Percentiles rank a stretch among this genome's conserved stretches.
Evolutionary conservation across 73 alveolate genomes (phyloP).

Genomic region (Paramecium bursaria): DNA sequence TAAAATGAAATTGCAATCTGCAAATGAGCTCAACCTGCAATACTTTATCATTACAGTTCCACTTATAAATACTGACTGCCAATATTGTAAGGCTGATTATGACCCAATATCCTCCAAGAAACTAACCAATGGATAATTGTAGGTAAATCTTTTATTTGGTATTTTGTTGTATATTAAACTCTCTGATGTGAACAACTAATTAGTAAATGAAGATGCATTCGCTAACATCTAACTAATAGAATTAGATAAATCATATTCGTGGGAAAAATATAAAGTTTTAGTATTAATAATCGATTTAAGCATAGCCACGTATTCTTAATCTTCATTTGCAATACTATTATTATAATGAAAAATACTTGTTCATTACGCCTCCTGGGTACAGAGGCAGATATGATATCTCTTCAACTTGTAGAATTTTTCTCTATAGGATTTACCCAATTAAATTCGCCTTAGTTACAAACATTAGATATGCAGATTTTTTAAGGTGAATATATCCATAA

Average conservation of each 20-base stretch:
- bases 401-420: slow-evolving; percentile 52
- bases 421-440: slow-evolving; percentile 51
- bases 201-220: slow-evolving; percentile 8
- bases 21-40: background rate
- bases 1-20: slow-evolving; percentile 69
- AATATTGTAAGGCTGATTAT: slow-evolving; percentile 4
- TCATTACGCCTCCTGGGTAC: background rate
- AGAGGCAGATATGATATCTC: slow-evolving; percentile 46
- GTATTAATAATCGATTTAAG: slow-evolving; percentile 35
- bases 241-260: slow-evolving; percentile 68
- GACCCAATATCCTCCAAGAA: slow-evolving; percentile 4
- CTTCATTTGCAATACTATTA: slow-evolving; percentile 46
- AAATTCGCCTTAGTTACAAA: slow-evolving; percentile 57
- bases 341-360: slow-evolving; percentile 1
- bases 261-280: slow-evolving; percentile 59
- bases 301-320: slow-evolving; percentile 47
- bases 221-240: slow-evolving; percentile 38
- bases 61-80: slow-evolving; percentile 48
- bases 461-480: slow-evolving; percentile 44
- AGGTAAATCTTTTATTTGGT: slow-evolving; percentile 24
- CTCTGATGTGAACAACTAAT: background rate
- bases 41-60: slow-evolving; percentile 36
- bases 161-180: slow-evolving; percentile 22
- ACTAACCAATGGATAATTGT: slow-evolving; percentile 18
- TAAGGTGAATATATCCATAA: slow-evolving; percentile 42